These are phyloP conservation scores for Filobasidium wieringae DNA, from an alignment of 768 basidiomycete species.

Conservation along the genomic window DNA sequence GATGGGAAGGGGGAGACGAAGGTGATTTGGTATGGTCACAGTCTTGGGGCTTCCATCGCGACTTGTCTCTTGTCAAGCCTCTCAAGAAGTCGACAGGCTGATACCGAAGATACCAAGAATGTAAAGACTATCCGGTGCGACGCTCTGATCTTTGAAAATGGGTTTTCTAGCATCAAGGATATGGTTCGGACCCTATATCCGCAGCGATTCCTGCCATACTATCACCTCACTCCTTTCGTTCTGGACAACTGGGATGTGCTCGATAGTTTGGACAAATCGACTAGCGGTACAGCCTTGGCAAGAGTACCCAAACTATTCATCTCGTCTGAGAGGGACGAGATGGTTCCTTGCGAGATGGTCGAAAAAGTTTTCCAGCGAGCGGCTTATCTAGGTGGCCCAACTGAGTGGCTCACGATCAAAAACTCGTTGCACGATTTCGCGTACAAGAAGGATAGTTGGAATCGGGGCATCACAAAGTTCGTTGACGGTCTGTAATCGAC, in stretches of 20 bases:
- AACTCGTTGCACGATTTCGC: conserved; percentile 42
- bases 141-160: conserved; percentile 47
- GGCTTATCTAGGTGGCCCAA: background rate
- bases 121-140: background rate
- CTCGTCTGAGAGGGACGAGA: conserved; percentile 42
- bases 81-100: conserved; percentile 12
- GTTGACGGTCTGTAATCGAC: background rate
- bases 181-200: conserved; percentile 48
- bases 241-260: conserved; percentile 47
- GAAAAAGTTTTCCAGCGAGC: conserved; percentile 24
- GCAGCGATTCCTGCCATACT: conserved; percentile 46
- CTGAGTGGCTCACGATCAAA: conserved; percentile 31
- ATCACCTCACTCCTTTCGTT: conserved; percentile 43
- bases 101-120: background rate
- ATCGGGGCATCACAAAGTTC: conserved; percentile 28
- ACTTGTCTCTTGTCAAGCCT: conserved; percentile 40
- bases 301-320: conserved; percentile 15
- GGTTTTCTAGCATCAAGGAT: conserved; percentile 44
- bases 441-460: conserved; percentile 36
- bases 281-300: background rate
- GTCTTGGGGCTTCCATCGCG: conserved; percentile 45
- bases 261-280: conserved; percentile 19
- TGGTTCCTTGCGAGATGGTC: conserved; percentile 44
- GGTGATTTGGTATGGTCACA: conserved; percentile 45
- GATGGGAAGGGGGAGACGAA: conserved; percentile 6